A percentile compares a stretch with the other conserved stretches of the same genome.
Evolutionary conservation across 2,329 filamentous ascomycete genomes (phyloP).

Genomic region (Capronia americana): DNA sequence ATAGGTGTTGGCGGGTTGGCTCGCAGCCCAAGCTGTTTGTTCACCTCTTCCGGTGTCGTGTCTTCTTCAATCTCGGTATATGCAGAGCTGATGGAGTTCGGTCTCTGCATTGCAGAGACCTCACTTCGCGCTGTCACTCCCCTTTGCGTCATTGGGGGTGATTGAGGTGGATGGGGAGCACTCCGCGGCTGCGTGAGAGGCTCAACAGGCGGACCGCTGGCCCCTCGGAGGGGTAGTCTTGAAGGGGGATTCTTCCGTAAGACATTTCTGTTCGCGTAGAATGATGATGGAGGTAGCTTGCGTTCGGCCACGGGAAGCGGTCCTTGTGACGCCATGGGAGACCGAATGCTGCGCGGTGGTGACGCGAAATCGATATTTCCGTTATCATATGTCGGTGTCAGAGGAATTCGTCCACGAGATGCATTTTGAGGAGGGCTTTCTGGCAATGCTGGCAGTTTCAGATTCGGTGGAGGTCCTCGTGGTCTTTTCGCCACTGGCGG

Average conservation of each 20-base stretch:
- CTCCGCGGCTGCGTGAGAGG: slow-evolving; percentile 20
- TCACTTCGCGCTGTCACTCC: background rate
- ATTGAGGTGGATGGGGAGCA: slow-evolving; percentile 17
- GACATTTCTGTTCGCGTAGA: slow-evolving; percentile 30
- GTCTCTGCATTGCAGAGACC: slow-evolving; percentile 13
- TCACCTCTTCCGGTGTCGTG: slow-evolving; percentile 32
- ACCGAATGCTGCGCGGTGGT: slow-evolving; percentile 15
- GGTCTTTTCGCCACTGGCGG: slow-evolving; percentile 23
- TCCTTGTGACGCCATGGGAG: slow-evolving; percentile 9
- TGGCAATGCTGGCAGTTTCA: slow-evolving; percentile 27
- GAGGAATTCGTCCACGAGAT: slow-evolving; percentile 45
- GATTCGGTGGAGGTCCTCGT: slow-evolving; percentile 21
- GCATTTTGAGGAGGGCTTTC: slow-evolving; percentile 39
- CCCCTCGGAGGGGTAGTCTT: slow-evolving; percentile 22
- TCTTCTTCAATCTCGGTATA: slow-evolving; percentile 41
- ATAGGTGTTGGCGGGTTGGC: slow-evolving; percentile 37
- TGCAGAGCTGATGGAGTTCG: slow-evolving; percentile 39
- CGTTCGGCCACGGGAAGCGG: slow-evolving; percentile 23
- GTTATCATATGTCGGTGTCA: slow-evolving; percentile 41
- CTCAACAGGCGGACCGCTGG: slow-evolving; percentile 10
- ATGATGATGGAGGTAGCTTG: slow-evolving; percentile 33
- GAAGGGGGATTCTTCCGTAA: slow-evolving; percentile 26
- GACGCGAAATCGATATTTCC: slow-evolving; percentile 31
- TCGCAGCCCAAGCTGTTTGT: slow-evolving; percentile 33
- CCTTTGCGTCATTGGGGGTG: background rate